Conservation (phyloP, 306 rosid genomes). For the Vigna radiata region DNA sequence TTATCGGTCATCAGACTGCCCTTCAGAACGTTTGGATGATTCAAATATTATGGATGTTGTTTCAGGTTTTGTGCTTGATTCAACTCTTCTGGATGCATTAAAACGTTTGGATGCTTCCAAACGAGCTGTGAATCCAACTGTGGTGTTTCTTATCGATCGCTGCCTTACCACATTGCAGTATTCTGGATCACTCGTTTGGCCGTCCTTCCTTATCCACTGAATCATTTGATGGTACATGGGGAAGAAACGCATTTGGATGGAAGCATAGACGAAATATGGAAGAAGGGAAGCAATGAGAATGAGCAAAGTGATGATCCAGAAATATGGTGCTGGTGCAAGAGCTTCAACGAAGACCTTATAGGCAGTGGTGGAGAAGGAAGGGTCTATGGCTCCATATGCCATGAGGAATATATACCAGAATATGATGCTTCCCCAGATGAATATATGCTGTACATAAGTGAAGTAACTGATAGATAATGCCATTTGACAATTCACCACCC, state of each 20-base stretch:
- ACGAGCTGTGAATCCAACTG: conserved; percentile 93
- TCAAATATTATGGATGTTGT: conserved; percentile 43
- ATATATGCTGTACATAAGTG: conserved; percentile 83
- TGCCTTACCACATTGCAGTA: conserved; percentile 76
- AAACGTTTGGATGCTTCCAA: conserved; percentile 64
- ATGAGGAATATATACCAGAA: conserved; percentile 88
- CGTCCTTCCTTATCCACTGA: conserved; percentile 85
- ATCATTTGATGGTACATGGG: conserved; percentile 91
- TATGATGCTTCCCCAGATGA: conserved; percentile 90
- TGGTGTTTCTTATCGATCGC: conserved; percentile 71
- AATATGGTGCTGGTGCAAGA: conserved; percentile 82
- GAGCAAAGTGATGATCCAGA: conserved; percentile 79
- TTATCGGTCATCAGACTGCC: conserved; percentile 35
- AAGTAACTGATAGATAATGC: conserved; percentile 85
- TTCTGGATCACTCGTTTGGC: conserved; percentile 79
- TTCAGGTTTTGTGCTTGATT: conserved; percentile 60
- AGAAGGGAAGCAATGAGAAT: conserved; percentile 62
- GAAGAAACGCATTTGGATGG: conserved; percentile 85
- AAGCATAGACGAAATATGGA: conserved; percentile 70
- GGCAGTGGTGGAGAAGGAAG: conserved; percentile 80
- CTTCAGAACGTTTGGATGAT: conserved; percentile 42
- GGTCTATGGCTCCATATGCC: conserved; percentile 83
- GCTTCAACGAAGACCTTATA: conserved; percentile 91
- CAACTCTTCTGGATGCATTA: conserved; percentile 49
- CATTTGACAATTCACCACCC: conserved; percentile 98